These are phyloP conservation scores for Lepidium aucheri DNA, from an alignment of 345 rosid genomes.

Conservation along the genomic window DNA sequence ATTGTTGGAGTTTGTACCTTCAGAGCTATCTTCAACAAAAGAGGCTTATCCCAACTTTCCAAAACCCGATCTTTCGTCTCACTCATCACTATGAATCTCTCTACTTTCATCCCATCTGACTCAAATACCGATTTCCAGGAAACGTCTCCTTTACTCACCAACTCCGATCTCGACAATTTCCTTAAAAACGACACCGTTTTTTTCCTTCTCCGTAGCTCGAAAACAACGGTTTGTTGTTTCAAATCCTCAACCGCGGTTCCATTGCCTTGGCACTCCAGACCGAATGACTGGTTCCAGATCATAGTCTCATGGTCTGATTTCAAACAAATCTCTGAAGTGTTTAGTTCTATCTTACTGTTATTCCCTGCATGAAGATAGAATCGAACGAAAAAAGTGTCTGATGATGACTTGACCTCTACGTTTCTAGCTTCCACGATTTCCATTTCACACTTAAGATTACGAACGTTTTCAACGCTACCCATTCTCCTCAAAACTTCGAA, in stretches of 20 bases:
- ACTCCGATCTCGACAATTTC: slow-evolving; percentile 35
- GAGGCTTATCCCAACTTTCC: slow-evolving; percentile 20
- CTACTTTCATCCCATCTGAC: slow-evolving; percentile 13
- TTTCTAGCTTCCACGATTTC: slow-evolving; percentile 59
- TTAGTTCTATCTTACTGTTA: slow-evolving; percentile 38
- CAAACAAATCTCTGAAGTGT: slow-evolving; percentile 42
- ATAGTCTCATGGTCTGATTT: slow-evolving; percentile 1
- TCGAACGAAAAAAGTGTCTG: slow-evolving; percentile 43
- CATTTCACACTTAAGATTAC: slow-evolving; percentile 42
- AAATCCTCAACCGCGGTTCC: slow-evolving; percentile 39
- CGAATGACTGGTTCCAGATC: slow-evolving; percentile 52
- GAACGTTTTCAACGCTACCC: slow-evolving; percentile 18
- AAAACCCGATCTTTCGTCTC: slow-evolving; percentile 1
- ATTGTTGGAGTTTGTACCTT: slow-evolving; percentile 9
- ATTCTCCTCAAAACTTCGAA: not conserved
- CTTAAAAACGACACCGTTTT: slow-evolving; percentile 26
- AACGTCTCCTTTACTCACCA: slow-evolving; percentile 51
- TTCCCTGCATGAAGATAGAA: slow-evolving; percentile 51
- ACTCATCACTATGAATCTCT: slow-evolving; percentile 18
- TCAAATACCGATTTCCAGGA: slow-evolving; percentile 20
- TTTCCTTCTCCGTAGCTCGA: slow-evolving; percentile 58
- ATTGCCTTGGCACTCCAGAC: slow-evolving; percentile 48
- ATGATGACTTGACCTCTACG: slow-evolving; percentile 31
- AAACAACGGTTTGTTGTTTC: slow-evolving; percentile 38
- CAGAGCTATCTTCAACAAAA: slow-evolving; percentile 21